phyloP scores from a whole-genome alignment of 257 asterid genomes.

The Solanum acaule region DNA sequence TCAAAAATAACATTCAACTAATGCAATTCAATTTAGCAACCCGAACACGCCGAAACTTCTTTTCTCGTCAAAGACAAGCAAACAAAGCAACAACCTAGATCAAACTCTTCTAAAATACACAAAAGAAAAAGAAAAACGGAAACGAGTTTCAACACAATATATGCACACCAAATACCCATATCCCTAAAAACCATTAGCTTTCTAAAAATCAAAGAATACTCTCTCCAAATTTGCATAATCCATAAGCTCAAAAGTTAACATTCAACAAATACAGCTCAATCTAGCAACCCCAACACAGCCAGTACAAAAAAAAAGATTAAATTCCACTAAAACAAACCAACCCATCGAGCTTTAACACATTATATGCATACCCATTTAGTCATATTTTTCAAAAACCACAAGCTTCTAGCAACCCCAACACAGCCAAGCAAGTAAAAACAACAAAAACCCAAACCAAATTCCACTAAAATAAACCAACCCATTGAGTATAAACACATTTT shows the following conservation, averaged over 20 bases:
- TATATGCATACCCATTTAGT: neutral
- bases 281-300: neutral
- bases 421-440: neutral
- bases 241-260: neutral
- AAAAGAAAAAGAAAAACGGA: neutral
- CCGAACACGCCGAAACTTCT: neutral
- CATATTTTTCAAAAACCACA: neutral
- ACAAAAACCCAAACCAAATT: neutral
- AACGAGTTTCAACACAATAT: neutral
- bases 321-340: neutral
- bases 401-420: neutral
- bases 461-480: neutral
- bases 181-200: neutral
- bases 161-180: neutral
- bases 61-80: neutral
- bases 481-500: neutral
- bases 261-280: neutral
- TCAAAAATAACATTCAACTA: neutral
- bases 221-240: neutral
- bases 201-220: neutral
- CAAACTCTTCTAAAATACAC: neutral
- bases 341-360: neutral
- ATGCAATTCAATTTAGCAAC: neutral
- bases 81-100: neutral
- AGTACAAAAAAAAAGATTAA: neutral